Evolutionary conservation across 495 filamentous ascomycete species (phyloP).

Genomic region (Bombardia bombarda): DNA sequence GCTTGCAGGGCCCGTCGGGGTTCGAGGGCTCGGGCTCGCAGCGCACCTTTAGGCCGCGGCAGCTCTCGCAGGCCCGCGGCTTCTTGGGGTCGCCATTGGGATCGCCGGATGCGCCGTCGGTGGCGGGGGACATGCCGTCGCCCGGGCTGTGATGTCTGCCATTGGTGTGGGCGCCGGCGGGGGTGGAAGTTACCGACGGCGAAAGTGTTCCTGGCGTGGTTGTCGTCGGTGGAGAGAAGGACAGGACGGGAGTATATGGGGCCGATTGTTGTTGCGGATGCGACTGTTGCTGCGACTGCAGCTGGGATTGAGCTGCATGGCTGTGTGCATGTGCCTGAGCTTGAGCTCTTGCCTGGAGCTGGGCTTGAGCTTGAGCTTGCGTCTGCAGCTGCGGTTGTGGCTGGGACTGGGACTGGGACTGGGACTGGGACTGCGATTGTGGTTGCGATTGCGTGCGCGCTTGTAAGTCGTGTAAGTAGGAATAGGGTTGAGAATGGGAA

Average conservation of each 20-base stretch:
- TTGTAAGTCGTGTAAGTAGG: constrained; percentile 2
- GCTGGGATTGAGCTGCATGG: constrained; percentile 1
- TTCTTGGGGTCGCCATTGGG: constrained; percentile 59
- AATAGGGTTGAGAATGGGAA: too few species aligned
- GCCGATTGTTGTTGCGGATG: background rate
- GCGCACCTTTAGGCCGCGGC: constrained; percentile 80
- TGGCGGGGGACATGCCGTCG: constrained; percentile 1
- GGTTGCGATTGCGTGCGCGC: background rate
- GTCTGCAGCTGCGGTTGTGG: constrained; percentile 1
- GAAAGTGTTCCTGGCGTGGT: too few species aligned
- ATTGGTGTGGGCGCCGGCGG: background rate
- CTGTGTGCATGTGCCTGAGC: background rate
- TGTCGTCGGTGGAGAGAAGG: constrained; percentile 10
- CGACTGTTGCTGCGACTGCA: constrained; percentile 6
- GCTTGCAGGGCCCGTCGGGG: constrained; percentile 61
- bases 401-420: background rate
- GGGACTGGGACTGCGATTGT: background rate
- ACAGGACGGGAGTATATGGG: background rate
- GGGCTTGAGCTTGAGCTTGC: background rate
- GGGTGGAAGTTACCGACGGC: background rate
- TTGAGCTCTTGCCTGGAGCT: constrained; percentile 1
- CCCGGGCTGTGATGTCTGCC: background rate
- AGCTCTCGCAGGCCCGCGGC: constrained; percentile 86
- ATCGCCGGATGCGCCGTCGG: constrained; percentile 17
- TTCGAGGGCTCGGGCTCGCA: constrained; percentile 69